Base-by-base conservation (phyloP, 140 eudicot genomes). In the Senecio squalidus region DNA sequence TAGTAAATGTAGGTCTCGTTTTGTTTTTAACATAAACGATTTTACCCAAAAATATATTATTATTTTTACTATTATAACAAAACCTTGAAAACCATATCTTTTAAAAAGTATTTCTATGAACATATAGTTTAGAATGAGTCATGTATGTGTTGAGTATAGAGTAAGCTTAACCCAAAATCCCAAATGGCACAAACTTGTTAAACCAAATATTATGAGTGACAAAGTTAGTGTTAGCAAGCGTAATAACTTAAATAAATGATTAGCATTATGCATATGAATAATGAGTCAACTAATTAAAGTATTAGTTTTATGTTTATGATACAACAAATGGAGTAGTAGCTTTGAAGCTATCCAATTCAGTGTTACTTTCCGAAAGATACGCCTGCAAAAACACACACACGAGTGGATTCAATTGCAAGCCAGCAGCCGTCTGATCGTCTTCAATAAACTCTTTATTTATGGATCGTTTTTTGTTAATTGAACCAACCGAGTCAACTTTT, bases 271-370 rank as follows among this genome's bases (percentile, higher is more conserved):
- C 1, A 16, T 31, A 4, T 29, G 15, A n/a, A 13, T 24, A n/a
- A 13, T 14, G 1, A 25, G 11, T 2, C 25, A 9, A 51, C 14
- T 51, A 51, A 23, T 14, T 51, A 4, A 51, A 5, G 13, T 46
- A 46, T 20, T 16, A 25, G 31, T 9, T 28, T 59, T n/a, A 18
- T 23, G 26, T 30, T 50, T 15, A 63, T 63, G 25, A 27, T 49
- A 2, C 33, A 21, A 8, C 69, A 63, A 63, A 63, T 63, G 69
- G 58, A 47, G 69, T 61, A 26, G 67, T 64, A 64, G 9, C 18
- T 15, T 9, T 50, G 60, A 64, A 50, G 69, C 38, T n/a, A n/a
- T n/a, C n/a, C n/a, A 13, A 64, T 24, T 25, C 2, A 49, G 58
- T 48, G 26, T 17, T n/a, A n/a, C n/a, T n/a, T 43, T 27, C 55